These are phyloP conservation scores for Aspergillus eucalypticola DNA, from an alignment of 2,329 filamentous ascomycete genomes.

Conservation along the genomic window DNA sequence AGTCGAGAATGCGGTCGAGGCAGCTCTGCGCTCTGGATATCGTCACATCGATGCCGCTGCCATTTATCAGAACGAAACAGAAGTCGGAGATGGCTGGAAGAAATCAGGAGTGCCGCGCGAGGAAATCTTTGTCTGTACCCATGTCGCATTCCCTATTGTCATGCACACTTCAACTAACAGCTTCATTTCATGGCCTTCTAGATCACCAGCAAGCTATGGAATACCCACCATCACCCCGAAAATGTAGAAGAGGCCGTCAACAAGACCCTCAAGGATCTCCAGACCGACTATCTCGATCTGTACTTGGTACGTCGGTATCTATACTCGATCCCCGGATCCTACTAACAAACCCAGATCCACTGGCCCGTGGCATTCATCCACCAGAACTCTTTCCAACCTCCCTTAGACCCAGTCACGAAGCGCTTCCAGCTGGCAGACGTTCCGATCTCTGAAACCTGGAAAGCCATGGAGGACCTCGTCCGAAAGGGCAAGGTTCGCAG, in stretches of 20 bases:
- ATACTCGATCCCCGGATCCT: neutral
- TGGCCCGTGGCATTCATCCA: slow-evolving; percentile 36
- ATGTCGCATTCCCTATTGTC: slow-evolving; percentile 15
- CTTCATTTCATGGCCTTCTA: slow-evolving; percentile 20
- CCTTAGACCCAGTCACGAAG: slow-evolving; percentile 26
- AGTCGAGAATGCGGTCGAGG: slow-evolving; percentile 51
- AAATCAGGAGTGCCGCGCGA: slow-evolving; percentile 34
- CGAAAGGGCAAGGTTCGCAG: slow-evolving; percentile 36
- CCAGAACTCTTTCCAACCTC: slow-evolving; percentile 29
- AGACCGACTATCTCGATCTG: slow-evolving; percentile 56
- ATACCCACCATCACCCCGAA: slow-evolving; percentile 53
- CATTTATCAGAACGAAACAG: slow-evolving; percentile 35
- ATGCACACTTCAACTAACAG: neutral
- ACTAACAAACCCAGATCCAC: slow-evolving; percentile 31
- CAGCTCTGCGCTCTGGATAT: slow-evolving; percentile 44
- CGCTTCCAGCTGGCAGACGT: slow-evolving; percentile 31
- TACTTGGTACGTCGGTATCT: slow-evolving; percentile 48
- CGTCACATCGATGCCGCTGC: slow-evolving; percentile 50
- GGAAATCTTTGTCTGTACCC: slow-evolving; percentile 33
- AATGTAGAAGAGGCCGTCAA: slow-evolving; percentile 53
- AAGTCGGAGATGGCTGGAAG: slow-evolving; percentile 36
- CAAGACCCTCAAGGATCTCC: slow-evolving; percentile 52
- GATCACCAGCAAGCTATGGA: slow-evolving; percentile 62
- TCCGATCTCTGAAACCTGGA: slow-evolving; percentile 38
- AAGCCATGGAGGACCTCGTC: slow-evolving; percentile 37